These are phyloP conservation scores for Boletus edulis DNA, from an alignment of 768 basidiomycete genomes.

Conservation along the genomic window DNA sequence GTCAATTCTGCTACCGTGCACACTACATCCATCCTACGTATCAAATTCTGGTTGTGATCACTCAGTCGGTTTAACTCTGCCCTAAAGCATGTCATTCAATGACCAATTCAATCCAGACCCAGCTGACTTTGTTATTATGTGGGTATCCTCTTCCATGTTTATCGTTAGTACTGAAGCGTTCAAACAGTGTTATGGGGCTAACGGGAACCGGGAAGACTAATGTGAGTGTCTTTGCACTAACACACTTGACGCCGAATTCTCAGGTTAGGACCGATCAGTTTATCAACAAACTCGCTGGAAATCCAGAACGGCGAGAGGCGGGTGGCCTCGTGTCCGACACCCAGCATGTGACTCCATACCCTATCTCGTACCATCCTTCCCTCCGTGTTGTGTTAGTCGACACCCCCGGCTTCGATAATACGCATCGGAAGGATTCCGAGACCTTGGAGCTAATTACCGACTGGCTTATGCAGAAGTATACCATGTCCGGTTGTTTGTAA, in stretches of 20 bases:
- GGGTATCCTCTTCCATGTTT: neutral
- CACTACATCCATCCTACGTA: no score
- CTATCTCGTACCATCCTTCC: neutral
- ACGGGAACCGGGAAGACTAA: no score
- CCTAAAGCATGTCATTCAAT: no score
- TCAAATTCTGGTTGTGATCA: no score
- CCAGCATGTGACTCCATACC: slow-evolving; percentile 2
- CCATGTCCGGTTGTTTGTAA: neutral
- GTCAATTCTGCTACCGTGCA: no score
- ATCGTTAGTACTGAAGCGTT: no score
- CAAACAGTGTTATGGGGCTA: no score
- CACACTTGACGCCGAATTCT: neutral
- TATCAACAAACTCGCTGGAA: slow-evolving; percentile 9
- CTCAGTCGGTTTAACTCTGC: no score
- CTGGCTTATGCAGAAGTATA: slow-evolving; percentile 19
- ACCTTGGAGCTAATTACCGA: slow-evolving; percentile 12
- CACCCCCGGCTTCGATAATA: slow-evolving; percentile 23
- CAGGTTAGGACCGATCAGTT: slow-evolving; percentile 1
- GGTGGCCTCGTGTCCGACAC: slow-evolving; percentile 14
- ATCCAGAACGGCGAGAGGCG: neutral
- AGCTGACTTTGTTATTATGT: slow-evolving; percentile 15
- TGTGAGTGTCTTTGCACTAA: neutral
- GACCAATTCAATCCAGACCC: slow-evolving; percentile 7
- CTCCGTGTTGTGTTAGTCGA: slow-evolving; percentile 16
- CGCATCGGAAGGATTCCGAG: slow-evolving; percentile 9